Base-by-base conservation (phyloP, 208 protist species). In the Crithidia brevicula region DNA sequence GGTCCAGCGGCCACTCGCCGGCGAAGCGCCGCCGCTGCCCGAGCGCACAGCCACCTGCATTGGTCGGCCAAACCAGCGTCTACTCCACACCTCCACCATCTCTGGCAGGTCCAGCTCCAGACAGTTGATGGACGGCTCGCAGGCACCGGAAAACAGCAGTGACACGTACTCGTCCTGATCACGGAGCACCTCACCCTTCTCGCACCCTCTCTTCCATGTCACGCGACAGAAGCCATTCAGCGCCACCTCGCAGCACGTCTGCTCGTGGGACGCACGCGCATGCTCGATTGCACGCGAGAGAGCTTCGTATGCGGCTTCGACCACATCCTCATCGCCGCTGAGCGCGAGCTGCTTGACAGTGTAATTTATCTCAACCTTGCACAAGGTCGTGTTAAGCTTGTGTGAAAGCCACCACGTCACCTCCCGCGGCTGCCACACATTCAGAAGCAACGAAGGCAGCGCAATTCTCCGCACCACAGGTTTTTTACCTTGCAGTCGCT, bases 131-230 rank as follows among this genome's bases (percentile, higher is more conserved):
- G 56, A 15, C 3, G 23, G 3, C 20, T 62, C 56, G 27, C 56
- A 47, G 27, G 40, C 8, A 23, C 56, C 56, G 16, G 56, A 50
- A 40, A 62, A 62, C 25, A 38, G 20, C 62, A 68, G 38, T n/a
- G 50, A 51, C 9, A 68, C 47, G 50, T 58, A 68, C 36, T 54
- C 50, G 28, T 58, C 38, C 11, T 50, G 33, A 46, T 58, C 62
- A 25, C 49, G 62, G 8, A 68, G 50, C 49, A 68, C 50, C 50
- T 58, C 62, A 18, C 38, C 38, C 27, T 9, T n/a, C 33, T 50
- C 22, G 22, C 62, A 38, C 11, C 62, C 62, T 10, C 3, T 10
- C 36, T 6, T 40, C 45, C 46, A 58, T 10, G 62, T 50, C 25
- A 58, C 33, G 5, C 62, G 46, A 22, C 47, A 68, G 33, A 58